phyloP scores from a whole-genome alignment of 1,284 basidiomycete species.

The Heliocybe sulcata region DNA sequence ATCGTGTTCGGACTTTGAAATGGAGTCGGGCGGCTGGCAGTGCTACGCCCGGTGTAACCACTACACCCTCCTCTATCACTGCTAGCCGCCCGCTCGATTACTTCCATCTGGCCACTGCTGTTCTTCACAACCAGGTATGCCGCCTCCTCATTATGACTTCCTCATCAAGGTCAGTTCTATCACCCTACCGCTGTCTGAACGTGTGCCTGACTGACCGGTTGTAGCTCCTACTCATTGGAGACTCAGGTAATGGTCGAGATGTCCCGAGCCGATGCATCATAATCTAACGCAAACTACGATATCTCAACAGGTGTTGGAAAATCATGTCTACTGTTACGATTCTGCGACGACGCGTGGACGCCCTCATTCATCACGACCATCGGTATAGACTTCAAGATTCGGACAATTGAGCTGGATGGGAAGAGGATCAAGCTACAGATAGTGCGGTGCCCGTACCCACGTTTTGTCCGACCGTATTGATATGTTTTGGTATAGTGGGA shows the following conservation, averaged over 20 bases:
- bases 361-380: slow-evolving; percentile 99
- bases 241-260: slow-evolving; percentile 66
- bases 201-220: slow-evolving; percentile 7
- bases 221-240: slow-evolving; percentile 91
- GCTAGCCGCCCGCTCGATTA: not conserved
- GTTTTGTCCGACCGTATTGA: slow-evolving; percentile 4
- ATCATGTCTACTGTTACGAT: slow-evolving; percentile 95
- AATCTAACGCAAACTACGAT: not conserved
- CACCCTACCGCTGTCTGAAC: not conserved
- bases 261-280: not conserved
- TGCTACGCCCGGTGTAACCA: not conserved
- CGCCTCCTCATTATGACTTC: slow-evolving; percentile 85
- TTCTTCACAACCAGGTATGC: slow-evolving; percentile 36
- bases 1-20: not conserved
- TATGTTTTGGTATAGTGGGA: slow-evolving; percentile 71
- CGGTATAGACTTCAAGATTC: slow-evolving; percentile 95
- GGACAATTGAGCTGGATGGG: slow-evolving; percentile 93
- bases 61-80: not conserved
- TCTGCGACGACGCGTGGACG: slow-evolving; percentile 99
- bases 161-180: slow-evolving; percentile 73
- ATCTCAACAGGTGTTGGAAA: slow-evolving; percentile 82
- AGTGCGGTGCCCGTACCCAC: slow-evolving; percentile 38
- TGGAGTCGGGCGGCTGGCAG: not conserved
- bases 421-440: slow-evolving; percentile 97
- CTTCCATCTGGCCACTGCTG: not conserved